Evolutionary conservation across 129 eudicot species (phyloP).

Genomic region (Helianthus tuberosus): DNA sequence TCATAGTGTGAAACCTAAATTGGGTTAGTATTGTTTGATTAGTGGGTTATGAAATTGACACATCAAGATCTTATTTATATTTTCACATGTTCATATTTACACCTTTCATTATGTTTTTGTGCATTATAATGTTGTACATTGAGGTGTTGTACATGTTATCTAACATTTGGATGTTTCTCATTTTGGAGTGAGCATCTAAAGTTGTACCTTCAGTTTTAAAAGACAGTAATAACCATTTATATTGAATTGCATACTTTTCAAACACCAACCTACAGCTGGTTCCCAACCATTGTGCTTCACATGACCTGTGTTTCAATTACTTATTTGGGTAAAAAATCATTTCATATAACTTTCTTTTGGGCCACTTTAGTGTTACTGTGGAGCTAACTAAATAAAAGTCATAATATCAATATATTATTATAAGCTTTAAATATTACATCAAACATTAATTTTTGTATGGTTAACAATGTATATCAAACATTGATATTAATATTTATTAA

Average conservation of each 20-base stretch:
- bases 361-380: background rate
- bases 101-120: constrained; percentile 3
- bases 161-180: constrained; percentile 38
- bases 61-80: constrained; percentile 3
- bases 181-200: constrained; percentile 35
- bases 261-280: constrained; percentile 31
- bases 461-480: no score
- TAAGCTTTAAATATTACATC: background rate
- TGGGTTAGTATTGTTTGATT: constrained; percentile 24
- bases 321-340: constrained; percentile 9
- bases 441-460: background rate
- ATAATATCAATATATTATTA: background rate
- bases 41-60: constrained; percentile 30
- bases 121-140: constrained; percentile 34
- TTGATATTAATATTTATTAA: background rate
- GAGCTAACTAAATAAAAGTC: background rate
- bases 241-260: constrained; percentile 16
- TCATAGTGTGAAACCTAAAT: background rate
- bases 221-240: constrained; percentile 30
- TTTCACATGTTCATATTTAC: background rate
- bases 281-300: constrained; percentile 8
- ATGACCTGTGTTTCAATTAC: background rate
- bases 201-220: constrained; percentile 39
- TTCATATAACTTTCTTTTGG: background rate
- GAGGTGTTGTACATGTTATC: constrained; percentile 18